Percentiles rank a stretch among this genome's conserved stretches.
Conservation (phyloP, 768 basidiomycete species). For the Austroboletus festivus region DNA sequence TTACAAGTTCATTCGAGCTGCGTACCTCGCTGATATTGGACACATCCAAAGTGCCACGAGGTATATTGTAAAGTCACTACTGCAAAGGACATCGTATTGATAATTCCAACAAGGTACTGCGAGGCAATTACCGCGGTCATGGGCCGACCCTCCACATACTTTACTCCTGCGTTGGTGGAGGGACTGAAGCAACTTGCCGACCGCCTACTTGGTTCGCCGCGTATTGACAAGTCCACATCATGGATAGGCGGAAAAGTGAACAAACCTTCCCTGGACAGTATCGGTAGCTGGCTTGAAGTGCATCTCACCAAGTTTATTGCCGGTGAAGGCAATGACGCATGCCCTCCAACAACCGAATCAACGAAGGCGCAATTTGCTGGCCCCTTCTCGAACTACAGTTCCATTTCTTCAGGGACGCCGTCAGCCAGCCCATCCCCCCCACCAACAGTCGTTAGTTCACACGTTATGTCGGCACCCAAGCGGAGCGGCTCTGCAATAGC, state of each 20-base stretch:
- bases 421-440: conserved; percentile 78
- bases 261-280: conserved; percentile 88
- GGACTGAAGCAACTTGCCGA: conserved; percentile 78
- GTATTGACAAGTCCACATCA: conserved; percentile 72
- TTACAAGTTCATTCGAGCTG: conserved; percentile 79
- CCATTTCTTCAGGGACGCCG: conserved; percentile 78
- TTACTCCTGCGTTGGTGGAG: conserved; percentile 61
- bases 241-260: conserved; percentile 87
- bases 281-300: conserved; percentile 90
- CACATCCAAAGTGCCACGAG: conserved; percentile 72
- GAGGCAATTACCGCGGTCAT: conserved; percentile 79
- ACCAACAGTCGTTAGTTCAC: conserved; percentile 45
- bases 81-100: conserved; percentile 1
- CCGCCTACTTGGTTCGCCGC: conserved; percentile 68
- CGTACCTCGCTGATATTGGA: conserved; percentile 76
- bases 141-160: conserved; percentile 61
- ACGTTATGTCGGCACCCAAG: conserved; percentile 39
- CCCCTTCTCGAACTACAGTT: conserved; percentile 90
- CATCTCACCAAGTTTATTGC: conserved; percentile 93
- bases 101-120: conserved; percentile 74
- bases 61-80: conserved; percentile 37
- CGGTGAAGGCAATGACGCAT: conserved; percentile 68
- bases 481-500: conserved; percentile 73
- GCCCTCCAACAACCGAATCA: conserved; percentile 34
- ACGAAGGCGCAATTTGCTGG: conserved; percentile 51